Conservation (phyloP, 371 early-diverging fungal genomes). For the Zopfochytrium polystomum region DNA sequence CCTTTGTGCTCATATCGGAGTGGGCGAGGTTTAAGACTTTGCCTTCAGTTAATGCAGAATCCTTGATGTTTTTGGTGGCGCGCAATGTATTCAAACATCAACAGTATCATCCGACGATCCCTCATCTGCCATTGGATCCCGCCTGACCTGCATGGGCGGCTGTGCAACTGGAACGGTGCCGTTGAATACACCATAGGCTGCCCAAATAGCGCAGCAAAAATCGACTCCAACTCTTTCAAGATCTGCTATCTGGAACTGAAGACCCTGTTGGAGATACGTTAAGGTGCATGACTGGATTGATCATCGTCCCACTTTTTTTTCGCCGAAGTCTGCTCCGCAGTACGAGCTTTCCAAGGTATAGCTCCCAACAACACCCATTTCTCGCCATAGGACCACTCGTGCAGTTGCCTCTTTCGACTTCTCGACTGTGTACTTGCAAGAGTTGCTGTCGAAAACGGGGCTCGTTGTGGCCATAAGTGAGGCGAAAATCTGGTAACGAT, state of each 20-base stretch:
- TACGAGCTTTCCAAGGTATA: slow-evolving; percentile 48
- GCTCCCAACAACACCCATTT: slow-evolving; percentile 42
- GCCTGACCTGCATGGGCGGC: slow-evolving; percentile 1
- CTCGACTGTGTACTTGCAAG: slow-evolving; percentile 39
- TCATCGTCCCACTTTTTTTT: slow-evolving; percentile 22
- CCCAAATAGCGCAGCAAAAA: slow-evolving; percentile 31
- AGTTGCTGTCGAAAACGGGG: slow-evolving; percentile 38
- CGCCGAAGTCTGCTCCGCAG: slow-evolving; percentile 41
- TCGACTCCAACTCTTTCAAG: slow-evolving; percentile 30
- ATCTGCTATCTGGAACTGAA: slow-evolving; percentile 25
- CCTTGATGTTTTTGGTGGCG: no score
- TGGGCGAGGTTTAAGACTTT: no score
- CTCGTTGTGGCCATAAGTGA: slow-evolving; percentile 34
- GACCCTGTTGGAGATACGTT: slow-evolving; percentile 9
- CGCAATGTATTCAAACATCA: no score
- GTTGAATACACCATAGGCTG: slow-evolving; percentile 23
- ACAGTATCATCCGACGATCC: no score
- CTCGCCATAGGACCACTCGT: slow-evolving; percentile 43
- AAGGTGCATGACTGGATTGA: neutral
- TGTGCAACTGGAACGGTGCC: slow-evolving; percentile 24
- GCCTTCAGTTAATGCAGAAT: no score
- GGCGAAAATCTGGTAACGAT: slow-evolving; percentile 35
- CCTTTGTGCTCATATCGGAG: no score
- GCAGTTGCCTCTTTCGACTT: slow-evolving; percentile 47
- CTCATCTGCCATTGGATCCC: neutral